Evolutionary conservation across 2,329 filamentous ascomycete genomes (phyloP), one percentile per base, ranked within the genome.

Genomic region (Blastomyces parvus): DNA sequence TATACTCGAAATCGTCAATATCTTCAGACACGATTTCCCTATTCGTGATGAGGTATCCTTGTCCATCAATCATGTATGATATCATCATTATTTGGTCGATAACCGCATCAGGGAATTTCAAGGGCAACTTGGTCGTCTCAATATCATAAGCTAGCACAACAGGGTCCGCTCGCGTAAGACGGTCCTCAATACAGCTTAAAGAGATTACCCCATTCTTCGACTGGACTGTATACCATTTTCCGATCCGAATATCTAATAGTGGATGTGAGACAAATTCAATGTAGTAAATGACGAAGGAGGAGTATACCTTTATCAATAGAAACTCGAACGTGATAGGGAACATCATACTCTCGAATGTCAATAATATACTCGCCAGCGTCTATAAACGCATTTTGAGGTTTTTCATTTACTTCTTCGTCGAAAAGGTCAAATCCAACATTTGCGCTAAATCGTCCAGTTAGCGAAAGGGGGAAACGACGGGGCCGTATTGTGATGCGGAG

Each of bases 71-170:
- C 95, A 99, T 99, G 80, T 99, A 99, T 40, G 95, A 99, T 74
- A 99, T 93, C 94, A 99, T 99, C 92, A 99, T 99, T 72, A 99
- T 88, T 74, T 96, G 93, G 77, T 99, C 94, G 66, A 96, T 88
- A 3, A 91, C 84, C 1, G 94, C 88, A 73, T 99, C 95, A 33
- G 94, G 95, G 70, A 99, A 99, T 75, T 99, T 99, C 62, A 99
- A 81, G 1, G 95, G 94, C 19, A 94, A 81, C 73, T 99, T 99
- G 5, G 90, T 93, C 2, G 94, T 99, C 77, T 99, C 94, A 72
- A 99, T 99, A 86, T 99, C 94, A 77, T 88, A 99, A n/a, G 94
- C 94, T 83, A 99, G 88, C 25, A 99, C 90, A n/a, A 97, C 90
- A 0, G 94, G 94, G 71, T 99, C 94, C 27, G 95, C 92, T 76